Evolutionary conservation across 2,329 filamentous ascomycete species (phyloP).

Genomic region (Pseudogymnoascus sp.): DNA sequence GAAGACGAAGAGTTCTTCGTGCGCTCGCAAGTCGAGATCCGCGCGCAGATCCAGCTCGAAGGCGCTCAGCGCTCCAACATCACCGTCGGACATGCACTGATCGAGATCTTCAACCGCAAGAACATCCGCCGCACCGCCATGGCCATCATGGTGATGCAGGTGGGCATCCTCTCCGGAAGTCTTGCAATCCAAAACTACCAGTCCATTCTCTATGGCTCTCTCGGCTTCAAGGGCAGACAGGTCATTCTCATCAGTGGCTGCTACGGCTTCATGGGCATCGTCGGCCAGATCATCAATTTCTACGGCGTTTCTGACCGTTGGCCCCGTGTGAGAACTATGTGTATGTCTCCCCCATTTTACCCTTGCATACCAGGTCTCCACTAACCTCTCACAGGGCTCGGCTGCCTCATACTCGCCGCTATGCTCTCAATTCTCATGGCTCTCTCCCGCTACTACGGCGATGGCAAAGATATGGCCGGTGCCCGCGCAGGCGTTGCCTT

Average conservation of each 20-base stretch:
- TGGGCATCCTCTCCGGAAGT: conserved; percentile 30
- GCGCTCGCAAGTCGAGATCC: conserved; percentile 24
- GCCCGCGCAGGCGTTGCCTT: conserved; percentile 28
- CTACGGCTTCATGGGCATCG: conserved; percentile 32
- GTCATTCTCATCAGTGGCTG: conserved; percentile 44
- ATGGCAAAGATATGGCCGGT: conserved; percentile 19
- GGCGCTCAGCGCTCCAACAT: conserved; percentile 1
- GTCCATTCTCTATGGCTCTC: conserved; percentile 34
- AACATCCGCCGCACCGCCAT: conserved; percentile 28
- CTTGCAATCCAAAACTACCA: conserved; percentile 33
- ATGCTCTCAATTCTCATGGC: conserved; percentile 28
- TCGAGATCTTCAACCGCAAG: conserved; percentile 27
- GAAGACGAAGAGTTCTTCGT: conserved; percentile 23
- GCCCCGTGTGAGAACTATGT: conserved; percentile 23
- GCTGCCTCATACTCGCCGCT: conserved; percentile 23
- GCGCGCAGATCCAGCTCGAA: conserved; percentile 25
- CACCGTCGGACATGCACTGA: conserved; percentile 8
- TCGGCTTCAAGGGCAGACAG: conserved; percentile 43
- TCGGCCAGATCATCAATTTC: conserved; percentile 30
- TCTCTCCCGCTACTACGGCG: conserved; percentile 19
- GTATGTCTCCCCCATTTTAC: conserved; percentile 13
- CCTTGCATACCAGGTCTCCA: conserved; percentile 19
- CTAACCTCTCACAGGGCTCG: conserved; percentile 22
- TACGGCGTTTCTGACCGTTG: conserved; percentile 29
- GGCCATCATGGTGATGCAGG: conserved; percentile 29